Conservation (phyloP, 129 eudicot genomes). For the Lactuca sativa region DNA sequence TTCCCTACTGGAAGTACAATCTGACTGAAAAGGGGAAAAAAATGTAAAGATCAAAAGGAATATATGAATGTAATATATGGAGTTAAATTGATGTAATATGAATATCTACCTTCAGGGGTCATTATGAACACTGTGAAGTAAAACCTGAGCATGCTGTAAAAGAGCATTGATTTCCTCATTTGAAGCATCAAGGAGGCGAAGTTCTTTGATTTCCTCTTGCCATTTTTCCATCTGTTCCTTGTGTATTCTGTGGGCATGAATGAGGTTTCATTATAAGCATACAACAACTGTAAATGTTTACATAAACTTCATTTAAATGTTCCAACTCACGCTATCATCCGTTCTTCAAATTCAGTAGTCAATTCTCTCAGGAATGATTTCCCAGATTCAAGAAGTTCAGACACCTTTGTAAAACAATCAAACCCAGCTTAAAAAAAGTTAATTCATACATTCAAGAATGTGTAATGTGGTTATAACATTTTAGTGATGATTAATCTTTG, state of each 20-base stretch:
- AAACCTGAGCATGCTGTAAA: slow-evolving; percentile 62
- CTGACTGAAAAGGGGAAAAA: slow-evolving; percentile 9
- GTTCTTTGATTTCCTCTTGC: slow-evolving; percentile 88
- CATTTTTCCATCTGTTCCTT: slow-evolving; percentile 88
- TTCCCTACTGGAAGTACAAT: not conserved
- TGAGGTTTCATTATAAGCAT: slow-evolving; percentile 17
- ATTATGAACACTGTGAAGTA: slow-evolving; percentile 58
- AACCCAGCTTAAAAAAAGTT: slow-evolving; percentile 6
- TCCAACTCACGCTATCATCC: slow-evolving; percentile 66
- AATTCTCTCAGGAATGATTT: slow-evolving; percentile 67
- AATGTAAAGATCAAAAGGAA: not conserved
- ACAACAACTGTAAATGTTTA: slow-evolving; percentile 1
- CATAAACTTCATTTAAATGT: slow-evolving; percentile 6
- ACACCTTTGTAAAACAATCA: slow-evolving; percentile 51
- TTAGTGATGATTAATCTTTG: slow-evolving; percentile 5
- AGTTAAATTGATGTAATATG: slow-evolving; percentile 8
- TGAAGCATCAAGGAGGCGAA: slow-evolving; percentile 71
- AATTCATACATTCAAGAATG: slow-evolving; percentile 20
- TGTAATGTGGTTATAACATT: not conserved
- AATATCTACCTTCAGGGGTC: slow-evolving; percentile 47
- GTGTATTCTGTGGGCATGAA: slow-evolving; percentile 64
- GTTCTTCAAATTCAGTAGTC: slow-evolving; percentile 76
- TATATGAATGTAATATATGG: slow-evolving; percentile 2
- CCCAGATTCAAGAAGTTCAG: slow-evolving; percentile 86
- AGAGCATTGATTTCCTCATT: slow-evolving; percentile 69